Evolutionary conservation across 2,329 filamentous ascomycete species (phyloP).

Genomic region (Alternaria postmessia): DNA sequence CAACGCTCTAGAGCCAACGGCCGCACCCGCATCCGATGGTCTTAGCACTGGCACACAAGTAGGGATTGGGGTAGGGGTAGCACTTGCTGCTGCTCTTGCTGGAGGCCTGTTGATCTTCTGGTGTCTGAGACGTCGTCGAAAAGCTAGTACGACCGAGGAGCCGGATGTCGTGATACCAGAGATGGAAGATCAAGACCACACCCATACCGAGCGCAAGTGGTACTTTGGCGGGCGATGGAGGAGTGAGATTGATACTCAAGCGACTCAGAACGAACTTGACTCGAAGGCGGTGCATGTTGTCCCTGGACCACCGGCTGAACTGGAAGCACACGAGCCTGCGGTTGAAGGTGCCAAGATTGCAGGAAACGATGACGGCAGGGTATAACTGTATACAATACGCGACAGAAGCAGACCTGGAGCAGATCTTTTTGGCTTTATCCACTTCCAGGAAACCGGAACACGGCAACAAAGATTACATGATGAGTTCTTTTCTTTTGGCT

Average conservation of each 20-base stretch:
- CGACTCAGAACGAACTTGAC: conserved; percentile 7
- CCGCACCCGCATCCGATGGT: background rate
- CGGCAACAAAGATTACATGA: background rate
- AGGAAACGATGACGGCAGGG: background rate
- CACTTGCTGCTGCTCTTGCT: background rate
- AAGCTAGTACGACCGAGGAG: background rate
- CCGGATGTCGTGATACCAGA: background rate
- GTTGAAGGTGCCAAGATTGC: background rate
- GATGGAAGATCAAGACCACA: background rate
- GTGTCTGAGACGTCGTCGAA: background rate
- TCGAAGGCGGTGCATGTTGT: conserved; percentile 15
- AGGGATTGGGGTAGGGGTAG: fast-evolving
- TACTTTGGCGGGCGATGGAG: conserved; percentile 12
- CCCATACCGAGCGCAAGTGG: background rate
- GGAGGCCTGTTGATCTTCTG: background rate
- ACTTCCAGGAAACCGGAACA: background rate
- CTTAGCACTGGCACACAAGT: background rate
- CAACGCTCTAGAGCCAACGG: background rate
- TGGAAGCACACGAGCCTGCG: background rate
- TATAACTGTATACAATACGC: background rate
- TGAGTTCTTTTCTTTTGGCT: background rate
- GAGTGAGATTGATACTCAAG: background rate
- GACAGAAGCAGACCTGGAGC: too few species aligned
- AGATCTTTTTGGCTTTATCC: background rate
- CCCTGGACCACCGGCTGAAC: conserved; percentile 8